Base-by-base conservation (phyloP, 805 yeast species). In the Wickerhamomyces strasburgensis region DNA sequence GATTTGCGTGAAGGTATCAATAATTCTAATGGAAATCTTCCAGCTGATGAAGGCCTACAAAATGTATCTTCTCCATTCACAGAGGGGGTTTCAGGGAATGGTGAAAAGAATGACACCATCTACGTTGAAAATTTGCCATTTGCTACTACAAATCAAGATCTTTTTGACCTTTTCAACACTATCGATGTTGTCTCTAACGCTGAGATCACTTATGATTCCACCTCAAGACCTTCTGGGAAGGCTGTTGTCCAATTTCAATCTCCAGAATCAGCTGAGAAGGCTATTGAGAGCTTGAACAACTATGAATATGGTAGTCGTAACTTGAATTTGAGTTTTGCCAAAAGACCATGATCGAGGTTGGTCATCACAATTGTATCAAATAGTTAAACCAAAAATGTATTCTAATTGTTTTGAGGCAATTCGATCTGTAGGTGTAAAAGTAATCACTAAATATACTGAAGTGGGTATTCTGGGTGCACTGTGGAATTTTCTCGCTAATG, bases 261-360 rank as follows among this genome's bases (percentile, higher is more conserved):
- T 38, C 70, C 67, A 21, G 84, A 74, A 24, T 69, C 75, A 43
- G 95, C 97, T 1, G 83, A 78, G 33, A 64, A 69, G 33, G 90
- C 96, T 34, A 78, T 90, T 48, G 67, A 67, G 31, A 84, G 82
- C 61, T 72, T 93, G 52, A 72, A 85, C 55, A 78, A 78, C 35
- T 90, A 89, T 64, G 77, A 72, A 42, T 90, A 89, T 54, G 98
- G 97, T 50, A 85, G 81, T 29, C 78, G 95, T 51, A 76, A 73
- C 44, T 65, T 89, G 47, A 67, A 61, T 18, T 73, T 90, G 27
- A 65, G 88, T 1, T 89, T 70, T 60, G 96, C 89, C 21, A 37
- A 28, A 25, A 47, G 39, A 33, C 39, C 33, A 24, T 43, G 29
- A 41, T n/a, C 23, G n/a, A n/a, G n/a, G n/a, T n/a, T n/a, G n/a